phyloP scores from a whole-genome alignment of 257 asterid genomes.

The Rubia yunnanensis region DNA sequence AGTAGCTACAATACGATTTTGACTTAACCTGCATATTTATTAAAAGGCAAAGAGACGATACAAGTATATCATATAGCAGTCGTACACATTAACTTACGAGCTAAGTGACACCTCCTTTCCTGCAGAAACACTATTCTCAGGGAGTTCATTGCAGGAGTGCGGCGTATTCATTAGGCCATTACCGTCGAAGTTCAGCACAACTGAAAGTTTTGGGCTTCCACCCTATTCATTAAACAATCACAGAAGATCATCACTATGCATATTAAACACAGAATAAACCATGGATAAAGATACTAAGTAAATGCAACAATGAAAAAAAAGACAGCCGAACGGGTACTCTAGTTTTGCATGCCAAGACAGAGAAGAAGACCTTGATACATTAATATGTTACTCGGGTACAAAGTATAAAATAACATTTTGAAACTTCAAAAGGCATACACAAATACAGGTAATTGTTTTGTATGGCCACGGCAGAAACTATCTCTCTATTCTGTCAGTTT shows the following conservation, averaged over 20 bases:
- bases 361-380: not conserved
- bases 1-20: no score
- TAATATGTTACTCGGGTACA: no score
- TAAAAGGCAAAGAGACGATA: no score
- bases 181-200: slow-evolving; percentile 25
- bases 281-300: no score
- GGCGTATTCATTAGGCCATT: slow-evolving; percentile 24
- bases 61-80: not conserved
- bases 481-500: not conserved
- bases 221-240: slow-evolving; percentile 30
- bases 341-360: not conserved
- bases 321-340: not conserved
- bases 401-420: no score
- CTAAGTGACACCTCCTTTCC: slow-evolving; percentile 28
- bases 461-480: not conserved
- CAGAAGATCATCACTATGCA: slow-evolving; percentile 10
- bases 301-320: not conserved
- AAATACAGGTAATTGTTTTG: not conserved
- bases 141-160: slow-evolving; percentile 21
- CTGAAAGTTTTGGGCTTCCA: slow-evolving; percentile 20
- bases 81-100: slow-evolving; percentile 37
- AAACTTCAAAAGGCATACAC: not conserved
- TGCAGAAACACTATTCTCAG: slow-evolving; percentile 28
- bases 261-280: not conserved
- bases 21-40: not conserved